A percentile compares a stretch with the other conserved stretches of the same genome.
phyloP scores from a whole-genome alignment of 345 rosid genomes.

The Dovyalis caffra region DNA sequence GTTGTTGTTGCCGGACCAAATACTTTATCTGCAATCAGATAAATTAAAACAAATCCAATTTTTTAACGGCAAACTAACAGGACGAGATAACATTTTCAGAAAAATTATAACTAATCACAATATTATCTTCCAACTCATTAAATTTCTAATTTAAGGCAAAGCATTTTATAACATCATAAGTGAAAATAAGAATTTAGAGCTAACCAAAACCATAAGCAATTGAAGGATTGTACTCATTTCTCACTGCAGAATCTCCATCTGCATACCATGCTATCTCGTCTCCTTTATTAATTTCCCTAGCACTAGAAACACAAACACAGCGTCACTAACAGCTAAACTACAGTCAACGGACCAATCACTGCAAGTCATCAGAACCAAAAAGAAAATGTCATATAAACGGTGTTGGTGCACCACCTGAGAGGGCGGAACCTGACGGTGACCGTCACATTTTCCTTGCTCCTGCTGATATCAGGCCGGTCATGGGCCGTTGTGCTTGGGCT shows the following conservation, averaged over 20 bases:
- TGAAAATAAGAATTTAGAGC: conserved; percentile 17
- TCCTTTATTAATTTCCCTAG: conserved; percentile 69
- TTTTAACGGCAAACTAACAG: not conserved
- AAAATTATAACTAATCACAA: not conserved
- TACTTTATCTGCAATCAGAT: conserved; percentile 52
- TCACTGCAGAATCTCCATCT: conserved; percentile 67
- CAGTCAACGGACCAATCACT: not conserved
- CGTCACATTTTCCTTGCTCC: conserved; percentile 67
- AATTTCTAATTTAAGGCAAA: not conserved
- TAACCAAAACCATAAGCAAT: conserved; percentile 78
- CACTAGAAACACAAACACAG: conserved; percentile 34
- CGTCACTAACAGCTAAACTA: not conserved
- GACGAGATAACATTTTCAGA: no score
- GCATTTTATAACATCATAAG: not conserved
- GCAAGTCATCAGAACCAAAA: conserved; percentile 1
- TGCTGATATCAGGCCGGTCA: conserved; percentile 38
- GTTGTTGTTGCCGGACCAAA: conserved; percentile 93
- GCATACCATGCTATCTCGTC: conserved; percentile 89
- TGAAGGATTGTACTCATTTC: conserved; percentile 66
- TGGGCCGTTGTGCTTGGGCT: conserved; percentile 39
- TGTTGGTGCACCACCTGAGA: conserved; percentile 49
- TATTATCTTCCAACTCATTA: no score
- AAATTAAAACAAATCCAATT: no score
- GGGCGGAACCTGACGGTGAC: conserved; percentile 86
- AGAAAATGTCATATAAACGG: not conserved